phyloP scores from a whole-genome alignment of 1,139 yeast genomes.

The Debaryomyces robertsiae region DNA sequence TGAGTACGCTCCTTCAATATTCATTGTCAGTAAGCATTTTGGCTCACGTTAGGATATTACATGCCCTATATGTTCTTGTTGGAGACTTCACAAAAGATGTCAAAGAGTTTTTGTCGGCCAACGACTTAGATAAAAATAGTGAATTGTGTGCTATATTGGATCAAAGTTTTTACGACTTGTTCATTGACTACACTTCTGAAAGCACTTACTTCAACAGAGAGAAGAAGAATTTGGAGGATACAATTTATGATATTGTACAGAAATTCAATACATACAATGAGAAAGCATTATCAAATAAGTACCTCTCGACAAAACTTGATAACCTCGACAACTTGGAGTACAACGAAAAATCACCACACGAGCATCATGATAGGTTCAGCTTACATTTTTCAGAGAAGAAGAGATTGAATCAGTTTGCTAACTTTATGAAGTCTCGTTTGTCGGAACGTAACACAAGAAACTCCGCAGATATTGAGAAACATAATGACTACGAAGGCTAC shows the following conservation, averaged over 20 bases:
- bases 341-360: conserved; percentile 18
- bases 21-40: conserved; percentile 67
- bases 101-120: conserved; percentile 56
- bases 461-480: conserved; percentile 24
- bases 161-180: conserved; percentile 70
- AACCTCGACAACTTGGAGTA: conserved; percentile 35
- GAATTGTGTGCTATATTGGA: conserved; percentile 63
- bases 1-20: conserved; percentile 61
- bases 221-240: conserved; percentile 66
- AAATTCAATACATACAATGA: conserved; percentile 56
- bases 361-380: conserved; percentile 30
- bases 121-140: conserved; percentile 46
- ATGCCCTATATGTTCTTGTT: conserved; percentile 61
- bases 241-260: conserved; percentile 54
- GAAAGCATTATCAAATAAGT: conserved; percentile 48
- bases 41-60: conserved; percentile 78
- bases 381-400: conserved; percentile 44
- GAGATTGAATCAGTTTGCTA: conserved; percentile 43
- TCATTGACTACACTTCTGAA: conserved; percentile 69
- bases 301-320: conserved; percentile 46
- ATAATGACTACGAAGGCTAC: conserved; percentile 30
- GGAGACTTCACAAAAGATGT: conserved; percentile 68
- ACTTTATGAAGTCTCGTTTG: conserved; percentile 41
- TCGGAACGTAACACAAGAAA: conserved; percentile 26
- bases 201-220: conserved; percentile 73